Evolutionary conservation across 23 red algal species (phyloP), one percentile per base, ranked within the genome.

Genomic region (Chondrus crispus): DNA sequence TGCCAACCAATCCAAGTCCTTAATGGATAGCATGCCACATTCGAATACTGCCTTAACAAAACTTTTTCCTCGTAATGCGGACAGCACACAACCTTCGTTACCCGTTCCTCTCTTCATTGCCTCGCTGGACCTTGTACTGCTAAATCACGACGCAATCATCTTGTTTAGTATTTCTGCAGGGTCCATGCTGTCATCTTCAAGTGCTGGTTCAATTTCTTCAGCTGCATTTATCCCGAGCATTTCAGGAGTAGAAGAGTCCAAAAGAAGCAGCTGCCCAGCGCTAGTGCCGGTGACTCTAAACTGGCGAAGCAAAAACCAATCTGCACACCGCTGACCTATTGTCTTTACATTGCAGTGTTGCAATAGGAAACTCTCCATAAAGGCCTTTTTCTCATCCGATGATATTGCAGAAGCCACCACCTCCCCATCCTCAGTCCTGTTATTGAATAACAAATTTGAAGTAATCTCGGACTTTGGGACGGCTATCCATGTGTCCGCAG

Each of bases 291-390:
- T 83, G 55, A 83, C 46, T 83, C 79, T 62, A 32, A 83, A 62
- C 13, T 83, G 79, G n/a, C 79, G 2, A 2, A 83, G 33, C 3
- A 83, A 26, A 64, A 83, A 62, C 50, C 79, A 83, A 33, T 83
- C 79, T 4, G 79, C 79, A 62, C 79, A 83, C 5, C 46, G 18
- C 47, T 83, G 79, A 10, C 44, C 79, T 62, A 3, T 58, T 36
- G 55, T 83, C 43, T 60, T 47, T 3, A 62, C 32, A 62, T 29
- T 62, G n/a, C 79, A 83, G 4, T 12, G 3, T 16, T 40, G 3
- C 39, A 33, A 26, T 3, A 77, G 7, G 26, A 3, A 3, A 2
- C 2, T 77, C 30, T 45, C 72, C 30, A 55, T 20, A 20, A 20
- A 55, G 51, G 13, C 51, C 20, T 55, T 55, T 20, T 14, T 14